These are phyloP conservation scores for Talaromyces stipitatus DNA, from an alignment of 495 filamentous ascomycete species.

Conservation along the genomic window DNA sequence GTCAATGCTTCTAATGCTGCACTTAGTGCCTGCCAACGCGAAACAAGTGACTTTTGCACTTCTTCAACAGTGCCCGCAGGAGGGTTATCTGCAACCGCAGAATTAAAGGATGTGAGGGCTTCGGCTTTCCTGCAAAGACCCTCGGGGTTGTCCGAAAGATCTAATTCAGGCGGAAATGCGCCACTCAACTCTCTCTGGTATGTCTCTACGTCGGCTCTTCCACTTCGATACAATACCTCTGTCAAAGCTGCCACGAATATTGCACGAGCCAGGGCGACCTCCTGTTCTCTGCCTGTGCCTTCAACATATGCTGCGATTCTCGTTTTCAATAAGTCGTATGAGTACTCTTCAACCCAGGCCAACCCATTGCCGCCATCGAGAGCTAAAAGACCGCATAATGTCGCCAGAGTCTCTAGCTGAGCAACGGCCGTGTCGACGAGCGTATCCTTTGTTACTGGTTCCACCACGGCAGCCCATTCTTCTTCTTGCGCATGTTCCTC, in stretches of 20 bases:
- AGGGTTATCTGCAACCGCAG: slow-evolving; percentile 28
- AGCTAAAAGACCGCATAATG: slow-evolving; percentile 46
- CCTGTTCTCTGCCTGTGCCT: slow-evolving; percentile 37
- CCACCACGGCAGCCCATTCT: slow-evolving; percentile 54
- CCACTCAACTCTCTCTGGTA: slow-evolving; percentile 43
- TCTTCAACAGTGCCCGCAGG: slow-evolving; percentile 19
- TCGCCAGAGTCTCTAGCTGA: slow-evolving; percentile 50
- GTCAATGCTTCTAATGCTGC: slow-evolving; percentile 41
- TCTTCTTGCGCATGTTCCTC: slow-evolving; percentile 40
- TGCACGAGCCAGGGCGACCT: slow-evolving; percentile 45
- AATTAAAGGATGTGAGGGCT: slow-evolving; percentile 47
- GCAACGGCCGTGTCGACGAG: slow-evolving; percentile 59
- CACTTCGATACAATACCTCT: slow-evolving; percentile 47
- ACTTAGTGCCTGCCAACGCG: slow-evolving; percentile 45
- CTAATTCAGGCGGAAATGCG: slow-evolving; percentile 33
- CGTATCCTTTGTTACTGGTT: slow-evolving; percentile 52
- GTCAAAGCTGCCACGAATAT: slow-evolving; percentile 45
- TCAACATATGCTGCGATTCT: slow-evolving; percentile 41
- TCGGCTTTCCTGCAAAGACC: slow-evolving; percentile 52
- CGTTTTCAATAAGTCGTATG: slow-evolving; percentile 33
- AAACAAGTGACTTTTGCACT: slow-evolving; percentile 16
- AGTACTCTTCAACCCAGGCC: slow-evolving; percentile 49
- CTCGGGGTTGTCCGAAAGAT: slow-evolving; percentile 37
- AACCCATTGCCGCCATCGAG: slow-evolving; percentile 31
- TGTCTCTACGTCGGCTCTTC: slow-evolving; percentile 33